phyloP scores from a whole-genome alignment of 306 rosid genomes.

The Argentina anserina region DNA sequence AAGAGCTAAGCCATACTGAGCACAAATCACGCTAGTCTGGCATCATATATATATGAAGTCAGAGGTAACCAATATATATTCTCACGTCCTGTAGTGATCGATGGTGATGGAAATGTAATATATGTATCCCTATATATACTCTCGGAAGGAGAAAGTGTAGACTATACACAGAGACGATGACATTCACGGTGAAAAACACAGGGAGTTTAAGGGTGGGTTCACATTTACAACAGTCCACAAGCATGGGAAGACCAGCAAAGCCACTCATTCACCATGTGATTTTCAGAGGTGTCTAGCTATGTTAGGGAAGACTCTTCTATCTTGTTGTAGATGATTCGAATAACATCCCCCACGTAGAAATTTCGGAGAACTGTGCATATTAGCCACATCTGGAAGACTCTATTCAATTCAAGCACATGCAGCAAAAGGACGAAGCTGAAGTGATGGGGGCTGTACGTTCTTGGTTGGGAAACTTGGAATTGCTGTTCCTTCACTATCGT shows the following conservation, averaged over 20 bases:
- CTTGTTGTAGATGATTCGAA: neutral
- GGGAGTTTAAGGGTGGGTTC: constrained; percentile 39
- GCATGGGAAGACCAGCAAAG: neutral
- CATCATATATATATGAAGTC: no score
- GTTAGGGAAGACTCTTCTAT: neutral
- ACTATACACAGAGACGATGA: neutral
- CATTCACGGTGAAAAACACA: constrained; percentile 19
- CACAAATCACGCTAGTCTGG: no score
- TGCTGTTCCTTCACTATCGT: neutral
- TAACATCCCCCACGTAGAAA: neutral
- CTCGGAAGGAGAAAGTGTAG: no score
- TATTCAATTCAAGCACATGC: neutral
- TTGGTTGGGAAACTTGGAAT: neutral
- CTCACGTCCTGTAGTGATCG: no score
- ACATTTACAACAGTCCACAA: constrained; percentile 26
- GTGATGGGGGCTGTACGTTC: neutral
- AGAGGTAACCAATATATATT: no score
- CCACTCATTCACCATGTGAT: constrained; percentile 18
- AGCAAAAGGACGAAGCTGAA: neutral
- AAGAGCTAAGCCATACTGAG: no score
- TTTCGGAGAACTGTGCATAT: neutral
- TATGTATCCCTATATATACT: no score
- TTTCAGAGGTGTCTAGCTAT: neutral
- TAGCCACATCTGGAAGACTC: neutral
- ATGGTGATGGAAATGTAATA: no score